Evolutionary conservation across 2,329 filamentous ascomycete species (phyloP).

Genomic region (Dactylellina parvicollis): DNA sequence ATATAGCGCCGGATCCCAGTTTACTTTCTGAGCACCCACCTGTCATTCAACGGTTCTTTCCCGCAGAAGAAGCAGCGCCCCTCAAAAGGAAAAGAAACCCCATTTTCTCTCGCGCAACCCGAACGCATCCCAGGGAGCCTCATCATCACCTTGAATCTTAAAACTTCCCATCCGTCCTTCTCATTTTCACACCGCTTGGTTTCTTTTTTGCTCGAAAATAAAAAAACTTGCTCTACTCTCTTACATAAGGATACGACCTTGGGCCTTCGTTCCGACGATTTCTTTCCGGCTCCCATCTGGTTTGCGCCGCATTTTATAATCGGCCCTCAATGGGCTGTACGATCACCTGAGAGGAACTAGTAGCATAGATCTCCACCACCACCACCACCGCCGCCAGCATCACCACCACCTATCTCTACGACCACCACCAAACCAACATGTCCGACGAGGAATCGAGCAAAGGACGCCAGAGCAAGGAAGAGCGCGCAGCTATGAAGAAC

Average conservation of each 20-base stretch:
- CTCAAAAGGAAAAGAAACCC: constrained; percentile 39
- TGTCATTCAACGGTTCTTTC: constrained; percentile 53
- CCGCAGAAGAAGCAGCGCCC: constrained; percentile 36
- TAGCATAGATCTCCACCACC: constrained; percentile 30
- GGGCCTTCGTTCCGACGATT: not conserved
- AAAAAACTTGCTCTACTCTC: constrained; percentile 13
- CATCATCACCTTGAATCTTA: constrained; percentile 32
- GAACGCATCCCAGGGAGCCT: constrained; percentile 48
- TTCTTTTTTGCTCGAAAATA: constrained; percentile 7
- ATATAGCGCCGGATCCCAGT: constrained; percentile 43
- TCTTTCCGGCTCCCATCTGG: constrained; percentile 4
- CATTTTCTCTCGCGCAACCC: constrained; percentile 40
- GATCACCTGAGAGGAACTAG: constrained; percentile 50
- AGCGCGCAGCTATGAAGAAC: constrained; percentile 52
- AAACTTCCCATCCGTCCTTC: constrained; percentile 38
- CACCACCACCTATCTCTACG: constrained; percentile 19
- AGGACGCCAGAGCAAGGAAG: constrained; percentile 53
- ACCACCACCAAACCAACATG: constrained; percentile 29
- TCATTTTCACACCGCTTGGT: constrained; percentile 23
- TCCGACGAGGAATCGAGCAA: constrained; percentile 52
- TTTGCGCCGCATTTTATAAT: constrained; percentile 54
- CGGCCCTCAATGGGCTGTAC: constrained; percentile 53
- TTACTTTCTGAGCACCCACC: constrained; percentile 18
- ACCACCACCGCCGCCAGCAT: constrained; percentile 18
- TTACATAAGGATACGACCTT: constrained; percentile 1